These are phyloP conservation scores for Dactylellina parvicollis DNA, from an alignment of 2,329 filamentous ascomycete genomes.

Conservation along the genomic window DNA sequence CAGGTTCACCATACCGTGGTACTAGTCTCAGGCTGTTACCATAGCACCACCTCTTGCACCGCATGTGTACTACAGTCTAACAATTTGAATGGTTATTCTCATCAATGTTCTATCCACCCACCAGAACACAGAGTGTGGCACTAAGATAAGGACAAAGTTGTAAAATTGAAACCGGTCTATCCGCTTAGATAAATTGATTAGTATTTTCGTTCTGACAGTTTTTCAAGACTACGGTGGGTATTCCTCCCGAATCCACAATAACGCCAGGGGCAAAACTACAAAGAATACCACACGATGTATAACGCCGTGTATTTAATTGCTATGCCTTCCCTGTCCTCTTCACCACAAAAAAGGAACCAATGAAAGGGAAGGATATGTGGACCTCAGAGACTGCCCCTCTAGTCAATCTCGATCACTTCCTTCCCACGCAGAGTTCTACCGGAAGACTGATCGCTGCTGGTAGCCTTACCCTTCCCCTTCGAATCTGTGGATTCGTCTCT, in stretches of 20 bases:
- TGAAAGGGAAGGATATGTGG: background rate
- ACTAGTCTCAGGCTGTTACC: too few relatives aligned
- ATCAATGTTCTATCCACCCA: too few relatives aligned
- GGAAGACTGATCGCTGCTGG: constrained; percentile 11
- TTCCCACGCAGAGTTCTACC: constrained; percentile 44
- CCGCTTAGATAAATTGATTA: too few relatives aligned
- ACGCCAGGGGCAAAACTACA: constrained; percentile 15
- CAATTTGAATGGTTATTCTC: too few relatives aligned
- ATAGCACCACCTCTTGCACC: too few relatives aligned
- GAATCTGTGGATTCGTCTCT: constrained; percentile 42
- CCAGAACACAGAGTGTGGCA: too few relatives aligned
- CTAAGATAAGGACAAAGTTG: too few relatives aligned
- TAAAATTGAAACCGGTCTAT: too few relatives aligned
- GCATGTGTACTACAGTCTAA: too few relatives aligned
- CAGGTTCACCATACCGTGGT: too few relatives aligned
- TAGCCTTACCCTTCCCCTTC: constrained; percentile 48
- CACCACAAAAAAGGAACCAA: background rate
- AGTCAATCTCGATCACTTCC: constrained; percentile 46
- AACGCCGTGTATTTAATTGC: constrained; percentile 17
- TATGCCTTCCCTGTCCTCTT: constrained; percentile 18
- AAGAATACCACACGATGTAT: constrained; percentile 13
- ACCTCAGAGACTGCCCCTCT: background rate
- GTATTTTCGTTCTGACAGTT: background rate
- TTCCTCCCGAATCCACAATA: constrained; percentile 5
- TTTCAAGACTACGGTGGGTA: background rate